phyloP scores from a whole-genome alignment of 306 rosid genomes.

The Albizia julibrissin region DNA sequence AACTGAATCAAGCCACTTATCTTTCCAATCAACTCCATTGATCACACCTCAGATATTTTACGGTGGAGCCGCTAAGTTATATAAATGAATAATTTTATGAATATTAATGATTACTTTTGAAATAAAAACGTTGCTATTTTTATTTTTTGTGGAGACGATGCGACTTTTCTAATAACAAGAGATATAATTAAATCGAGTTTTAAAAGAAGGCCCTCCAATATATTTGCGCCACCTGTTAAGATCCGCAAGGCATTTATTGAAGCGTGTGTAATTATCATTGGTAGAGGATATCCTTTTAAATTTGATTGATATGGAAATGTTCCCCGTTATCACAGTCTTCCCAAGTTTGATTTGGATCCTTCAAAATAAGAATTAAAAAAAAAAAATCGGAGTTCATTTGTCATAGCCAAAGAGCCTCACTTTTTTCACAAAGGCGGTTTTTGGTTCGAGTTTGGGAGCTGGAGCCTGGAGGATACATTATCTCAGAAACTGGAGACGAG shows the following conservation, averaged over 20 bases:
- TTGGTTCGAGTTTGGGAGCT: conserved; percentile 29
- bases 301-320: background rate
- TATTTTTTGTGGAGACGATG: too few relatives aligned
- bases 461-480: conserved; percentile 13
- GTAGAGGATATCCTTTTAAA: background rate
- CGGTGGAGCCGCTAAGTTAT: too few relatives aligned
- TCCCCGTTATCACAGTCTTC: background rate
- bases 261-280: conserved; percentile 33
- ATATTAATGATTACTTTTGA: too few relatives aligned
- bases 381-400: background rate
- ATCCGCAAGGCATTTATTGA: background rate
- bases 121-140: too few relatives aligned
- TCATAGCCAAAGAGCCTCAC: background rate
- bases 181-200: background rate
- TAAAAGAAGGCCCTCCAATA: background rate
- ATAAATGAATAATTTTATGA: too few relatives aligned
- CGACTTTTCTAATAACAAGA: too few relatives aligned
- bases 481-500: background rate
- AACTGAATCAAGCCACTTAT: too few relatives aligned
- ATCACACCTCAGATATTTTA: too few relatives aligned
- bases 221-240: conserved; percentile 24
- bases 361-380: conserved; percentile 6
- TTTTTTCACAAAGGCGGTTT: background rate
- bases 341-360: background rate
- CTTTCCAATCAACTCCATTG: too few relatives aligned